Conservation (phyloP, 2,329 filamentous ascomycete species). For the Sphaceloma murrayae region DNA sequence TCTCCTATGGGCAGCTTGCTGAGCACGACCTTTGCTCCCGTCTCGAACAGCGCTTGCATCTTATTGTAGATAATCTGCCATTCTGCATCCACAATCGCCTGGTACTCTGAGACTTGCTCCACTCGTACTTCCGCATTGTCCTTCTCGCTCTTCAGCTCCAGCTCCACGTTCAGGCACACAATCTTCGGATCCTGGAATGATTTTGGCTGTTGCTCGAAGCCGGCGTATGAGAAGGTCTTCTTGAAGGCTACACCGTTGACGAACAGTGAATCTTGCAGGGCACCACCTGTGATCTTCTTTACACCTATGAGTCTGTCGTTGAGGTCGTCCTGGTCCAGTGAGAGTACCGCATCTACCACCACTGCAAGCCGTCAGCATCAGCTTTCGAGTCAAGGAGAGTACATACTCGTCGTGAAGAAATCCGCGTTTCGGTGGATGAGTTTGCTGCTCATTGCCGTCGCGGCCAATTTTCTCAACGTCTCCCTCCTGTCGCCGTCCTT, state of each 20-base stretch:
- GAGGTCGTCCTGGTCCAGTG: slow-evolving; percentile 90
- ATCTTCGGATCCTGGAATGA: slow-evolving; percentile 90
- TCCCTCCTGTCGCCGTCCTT: slow-evolving; percentile 75
- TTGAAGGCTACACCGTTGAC: slow-evolving; percentile 98
- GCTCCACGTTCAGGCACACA: slow-evolving; percentile 92
- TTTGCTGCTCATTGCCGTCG: slow-evolving; percentile 98
- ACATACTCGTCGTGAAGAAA: slow-evolving; percentile 93
- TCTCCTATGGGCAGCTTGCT: slow-evolving; percentile 97
- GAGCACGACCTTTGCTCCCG: slow-evolving; percentile 91
- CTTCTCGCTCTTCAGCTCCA: slow-evolving; percentile 98
- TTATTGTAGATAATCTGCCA: slow-evolving; percentile 99
- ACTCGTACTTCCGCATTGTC: slow-evolving; percentile 98
- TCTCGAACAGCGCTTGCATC: slow-evolving; percentile 87
- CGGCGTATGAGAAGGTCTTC: slow-evolving; percentile 98
- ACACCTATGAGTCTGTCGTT: slow-evolving; percentile 97
- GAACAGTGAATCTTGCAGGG: slow-evolving; percentile 89
- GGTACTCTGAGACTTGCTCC: slow-evolving; percentile 97
- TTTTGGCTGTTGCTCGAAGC: slow-evolving; percentile 98
- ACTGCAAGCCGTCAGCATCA: slow-evolving; percentile 44
- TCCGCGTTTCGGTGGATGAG: slow-evolving; percentile 93
- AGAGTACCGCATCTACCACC: slow-evolving; percentile 94
- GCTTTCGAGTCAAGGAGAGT: not conserved
- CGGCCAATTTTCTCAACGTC: slow-evolving; percentile 79
- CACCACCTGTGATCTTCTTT: slow-evolving; percentile 96
- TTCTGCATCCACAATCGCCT: slow-evolving; percentile 97